A percentile compares a stretch with the other conserved stretches of the same genome.
These are phyloP conservation scores for Colletotrichum destructivum DNA, from an alignment of 2,329 filamentous ascomycete genomes.

Conservation along the genomic window DNA sequence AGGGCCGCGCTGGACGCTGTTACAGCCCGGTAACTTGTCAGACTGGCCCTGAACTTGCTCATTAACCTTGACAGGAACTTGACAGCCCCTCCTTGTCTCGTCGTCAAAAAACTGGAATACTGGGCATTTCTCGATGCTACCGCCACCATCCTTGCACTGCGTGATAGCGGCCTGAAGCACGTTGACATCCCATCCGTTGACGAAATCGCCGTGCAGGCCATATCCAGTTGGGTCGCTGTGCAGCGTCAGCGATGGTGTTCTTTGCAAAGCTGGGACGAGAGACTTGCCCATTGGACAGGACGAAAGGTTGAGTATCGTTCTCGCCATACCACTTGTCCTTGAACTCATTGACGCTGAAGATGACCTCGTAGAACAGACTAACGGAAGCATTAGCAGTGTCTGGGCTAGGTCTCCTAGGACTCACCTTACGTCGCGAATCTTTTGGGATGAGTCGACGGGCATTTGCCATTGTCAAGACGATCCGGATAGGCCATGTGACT, in stretches of 20 bases:
- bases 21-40: conserved; percentile 68
- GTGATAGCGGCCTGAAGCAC: conserved; percentile 77
- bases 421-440: conserved; percentile 62
- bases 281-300: conserved; percentile 72
- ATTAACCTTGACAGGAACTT: conserved; percentile 62
- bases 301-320: conserved; percentile 69
- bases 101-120: conserved; percentile 62
- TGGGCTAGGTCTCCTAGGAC: neutral
- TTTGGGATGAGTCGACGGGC: conserved; percentile 65
- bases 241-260: conserved; percentile 56
- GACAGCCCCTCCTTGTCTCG: conserved; percentile 63
- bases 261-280: neutral
- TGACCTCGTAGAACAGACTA: conserved; percentile 69
- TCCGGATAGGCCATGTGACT: conserved; percentile 70
- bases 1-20: conserved; percentile 58
- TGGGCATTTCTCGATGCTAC: conserved; percentile 74
- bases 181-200: conserved; percentile 78
- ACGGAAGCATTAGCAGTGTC: neutral
- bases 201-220: conserved; percentile 80
- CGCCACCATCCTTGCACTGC: conserved; percentile 72
- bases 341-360: conserved; percentile 71
- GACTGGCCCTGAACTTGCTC: conserved; percentile 62
- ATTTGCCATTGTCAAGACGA: conserved; percentile 62
- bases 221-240: conserved; percentile 71
- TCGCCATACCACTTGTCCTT: conserved; percentile 67